Conservation (phyloP, 2,329 filamentous ascomycete species). For the Alternaria longipes region DNA sequence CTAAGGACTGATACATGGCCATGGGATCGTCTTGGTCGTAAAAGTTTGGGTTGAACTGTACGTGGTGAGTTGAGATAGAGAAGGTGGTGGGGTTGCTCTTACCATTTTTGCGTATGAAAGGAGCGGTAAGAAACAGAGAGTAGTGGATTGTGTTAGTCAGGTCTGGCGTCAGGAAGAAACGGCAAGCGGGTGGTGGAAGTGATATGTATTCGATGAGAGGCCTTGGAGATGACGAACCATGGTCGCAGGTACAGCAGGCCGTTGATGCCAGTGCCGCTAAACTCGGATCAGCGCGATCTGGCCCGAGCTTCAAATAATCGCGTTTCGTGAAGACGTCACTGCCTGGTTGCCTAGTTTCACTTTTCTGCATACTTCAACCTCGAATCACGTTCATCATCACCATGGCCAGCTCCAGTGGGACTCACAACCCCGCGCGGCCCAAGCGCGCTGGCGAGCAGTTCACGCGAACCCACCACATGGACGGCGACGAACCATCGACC, state of each 20-base stretch:
- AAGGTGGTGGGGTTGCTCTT: constrained; percentile 35
- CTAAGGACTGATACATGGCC: constrained; percentile 63
- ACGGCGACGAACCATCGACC: constrained; percentile 60
- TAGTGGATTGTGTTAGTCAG: neutral
- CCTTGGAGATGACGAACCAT: constrained; percentile 14
- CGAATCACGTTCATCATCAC: neutral
- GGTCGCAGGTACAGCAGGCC: constrained; percentile 33
- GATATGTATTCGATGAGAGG: constrained; percentile 3
- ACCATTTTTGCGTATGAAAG: constrained; percentile 37
- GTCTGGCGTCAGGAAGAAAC: constrained; percentile 16
- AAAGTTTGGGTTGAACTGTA: constrained; percentile 56
- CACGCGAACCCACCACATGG: constrained; percentile 75
- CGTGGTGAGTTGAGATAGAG: constrained; percentile 27
- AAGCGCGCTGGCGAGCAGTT: constrained; percentile 86
- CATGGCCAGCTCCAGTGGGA: constrained; percentile 44
- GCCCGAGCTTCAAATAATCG: constrained; percentile 32
- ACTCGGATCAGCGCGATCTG: constrained; percentile 14
- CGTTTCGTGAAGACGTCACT: constrained; percentile 25
- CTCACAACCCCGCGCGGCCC: constrained; percentile 70
- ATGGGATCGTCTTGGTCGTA: constrained; percentile 64
- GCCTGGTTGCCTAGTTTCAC: neutral
- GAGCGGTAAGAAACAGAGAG: neutral
- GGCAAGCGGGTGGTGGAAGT: constrained; percentile 27
- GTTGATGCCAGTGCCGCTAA: constrained; percentile 20
- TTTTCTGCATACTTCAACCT: neutral